Percentiles rank a stretch among this genome's conserved stretches.
These are phyloP conservation scores for Bipolaris victoriae DNA, from an alignment of 2,329 filamentous ascomycete genomes.

Conservation along the genomic window DNA sequence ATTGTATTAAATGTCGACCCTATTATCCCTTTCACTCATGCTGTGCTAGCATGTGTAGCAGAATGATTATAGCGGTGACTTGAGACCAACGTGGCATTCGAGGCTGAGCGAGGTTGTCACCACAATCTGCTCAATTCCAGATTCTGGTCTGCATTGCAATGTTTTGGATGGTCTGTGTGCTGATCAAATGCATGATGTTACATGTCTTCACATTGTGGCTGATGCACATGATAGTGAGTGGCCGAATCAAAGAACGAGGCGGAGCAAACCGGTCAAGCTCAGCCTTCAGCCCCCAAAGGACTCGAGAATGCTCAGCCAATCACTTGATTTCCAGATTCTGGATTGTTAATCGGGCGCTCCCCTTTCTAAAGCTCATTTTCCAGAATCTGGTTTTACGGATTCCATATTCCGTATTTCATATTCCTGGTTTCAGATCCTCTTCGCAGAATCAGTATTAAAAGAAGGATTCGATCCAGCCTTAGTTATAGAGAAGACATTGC, in stretches of 20 bases:
- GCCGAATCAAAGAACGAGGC: not conserved
- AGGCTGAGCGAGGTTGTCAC: not conserved
- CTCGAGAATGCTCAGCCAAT: not conserved
- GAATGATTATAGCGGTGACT: not conserved
- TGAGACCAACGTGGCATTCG: not conserved
- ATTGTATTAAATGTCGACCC: not conserved
- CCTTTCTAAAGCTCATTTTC: not conserved
- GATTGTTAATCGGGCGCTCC: not conserved
- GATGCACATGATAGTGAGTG: not conserved
- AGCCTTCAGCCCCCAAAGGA: not conserved
- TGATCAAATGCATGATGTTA: not conserved
- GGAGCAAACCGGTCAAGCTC: conserved; percentile 1
- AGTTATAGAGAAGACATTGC: too few relatives aligned
- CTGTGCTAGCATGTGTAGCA: not conserved
- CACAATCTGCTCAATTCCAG: not conserved
- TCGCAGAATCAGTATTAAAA: not conserved
- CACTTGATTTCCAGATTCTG: not conserved
- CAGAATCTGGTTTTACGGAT: not conserved
- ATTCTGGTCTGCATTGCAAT: not conserved
- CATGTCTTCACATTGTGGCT: not conserved
- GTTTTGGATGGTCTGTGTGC: not conserved
- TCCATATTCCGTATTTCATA: not conserved
- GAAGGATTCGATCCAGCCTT: not conserved
- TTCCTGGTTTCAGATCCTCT: not conserved
- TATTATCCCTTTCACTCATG: too few relatives aligned